phyloP scores from a whole-genome alignment of 2,329 filamentous ascomycete genomes.

The Neonectria magnoliae region DNA sequence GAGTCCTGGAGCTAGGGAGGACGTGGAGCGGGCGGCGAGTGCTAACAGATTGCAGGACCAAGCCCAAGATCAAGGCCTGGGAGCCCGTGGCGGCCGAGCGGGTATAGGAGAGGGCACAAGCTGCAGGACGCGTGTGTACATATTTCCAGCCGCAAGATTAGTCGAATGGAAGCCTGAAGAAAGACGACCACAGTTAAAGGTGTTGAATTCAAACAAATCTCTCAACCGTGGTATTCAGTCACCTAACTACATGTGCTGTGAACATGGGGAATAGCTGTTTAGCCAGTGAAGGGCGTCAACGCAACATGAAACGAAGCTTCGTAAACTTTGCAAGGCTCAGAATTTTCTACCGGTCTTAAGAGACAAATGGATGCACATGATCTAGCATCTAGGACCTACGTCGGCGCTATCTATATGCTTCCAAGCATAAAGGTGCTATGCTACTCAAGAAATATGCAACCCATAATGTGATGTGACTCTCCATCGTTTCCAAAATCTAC shows the following conservation, averaged over 20 bases:
- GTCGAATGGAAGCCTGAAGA: conserved; percentile 28
- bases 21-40: not conserved
- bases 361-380: conserved; percentile 7
- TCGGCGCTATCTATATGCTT: conserved; percentile 38
- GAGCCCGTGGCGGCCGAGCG: conserved; percentile 55
- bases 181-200: conserved; percentile 15
- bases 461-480: not conserved
- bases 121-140: conserved; percentile 42
- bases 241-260: not conserved
- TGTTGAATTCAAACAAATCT: conserved; percentile 26
- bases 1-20: not conserved
- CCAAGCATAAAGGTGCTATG: conserved; percentile 26
- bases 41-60: conserved; percentile 53
- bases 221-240: not conserved
- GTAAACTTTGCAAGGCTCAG: not conserved
- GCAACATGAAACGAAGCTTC: not conserved
- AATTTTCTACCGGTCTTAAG: not conserved
- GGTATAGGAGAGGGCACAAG: conserved; percentile 39
- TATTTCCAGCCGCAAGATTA: conserved; percentile 39
- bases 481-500: conserved; percentile 17
- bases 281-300: not conserved
- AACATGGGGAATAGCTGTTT: not conserved
- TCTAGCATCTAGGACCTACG: conserved; percentile 35
- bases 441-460: conserved; percentile 27
- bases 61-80: conserved; percentile 65